Evolutionary conservation across 202 grass and related monocot species (phyloP), one percentile per base, ranked within the genome.

Genomic region (Saccharum hybrid): DNA sequence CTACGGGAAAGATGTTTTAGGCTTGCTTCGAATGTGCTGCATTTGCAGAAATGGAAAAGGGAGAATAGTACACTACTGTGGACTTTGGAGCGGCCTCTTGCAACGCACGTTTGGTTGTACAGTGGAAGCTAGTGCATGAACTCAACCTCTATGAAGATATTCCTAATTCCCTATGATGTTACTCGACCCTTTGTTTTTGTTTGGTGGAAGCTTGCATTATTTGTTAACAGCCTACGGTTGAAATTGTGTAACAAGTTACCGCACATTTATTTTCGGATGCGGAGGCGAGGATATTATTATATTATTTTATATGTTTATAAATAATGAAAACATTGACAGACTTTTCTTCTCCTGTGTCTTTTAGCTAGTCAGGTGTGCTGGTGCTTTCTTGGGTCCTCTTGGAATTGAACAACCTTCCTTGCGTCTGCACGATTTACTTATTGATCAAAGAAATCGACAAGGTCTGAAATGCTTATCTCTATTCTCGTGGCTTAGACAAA

Each of bases 311-410:
- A 2, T 11, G 41, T 12, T 10, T 43, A 43, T 3, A 4, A 36
- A 36, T 5, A 36, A 36, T 36, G 34, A 4, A 36, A 36, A 36
- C 4, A 36, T 5, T 36, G 34, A 36, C 34, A 36, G 34, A 36
- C 4, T 36, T 43, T 10, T 43, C 41, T 43, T 43, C 41, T 43
- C 41, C 41, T 9, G 41, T 7, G 0, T 40, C 5, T n/a, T n/a
- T 68, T 68, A 48, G 45, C 45, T 22, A 14, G 11, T 71, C 68
- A 43, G 39, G 68, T 71, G n/a, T 26, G n/a, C 39, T 26, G 39
- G 39, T 41, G 68, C 68, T 71, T 45, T 71, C 68, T 26, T 41
- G n/a, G 40, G 7, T 71, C 45, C 40, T 15, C n/a, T 71, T 45
- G 40, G 68, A 57, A 56, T 57, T n/a, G 46, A 49, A 49, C 46